Evolutionary conservation across 1,139 yeast genomes (phyloP).

Genomic region (Pichiaceae sp.): DNA sequence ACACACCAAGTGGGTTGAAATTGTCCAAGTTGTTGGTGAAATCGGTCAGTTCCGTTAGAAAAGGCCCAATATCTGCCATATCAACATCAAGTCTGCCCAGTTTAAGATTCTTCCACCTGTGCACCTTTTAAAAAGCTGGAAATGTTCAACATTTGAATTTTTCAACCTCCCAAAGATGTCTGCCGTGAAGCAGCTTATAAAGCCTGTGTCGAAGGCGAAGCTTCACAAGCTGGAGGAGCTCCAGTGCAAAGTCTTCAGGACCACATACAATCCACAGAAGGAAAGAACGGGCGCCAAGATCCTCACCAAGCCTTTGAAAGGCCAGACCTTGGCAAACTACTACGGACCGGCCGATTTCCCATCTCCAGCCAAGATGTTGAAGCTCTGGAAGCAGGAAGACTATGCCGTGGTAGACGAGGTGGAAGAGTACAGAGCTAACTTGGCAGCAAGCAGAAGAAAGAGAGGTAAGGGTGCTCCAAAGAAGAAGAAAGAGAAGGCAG

Average conservation of each 20-base stretch:
- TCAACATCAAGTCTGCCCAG: too few relatives aligned
- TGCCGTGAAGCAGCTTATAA: constrained; percentile 4
- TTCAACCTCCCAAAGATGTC: too few relatives aligned
- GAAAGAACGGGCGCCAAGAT: constrained; percentile 73
- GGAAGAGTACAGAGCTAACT: constrained; percentile 60
- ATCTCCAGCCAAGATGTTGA: constrained; percentile 31
- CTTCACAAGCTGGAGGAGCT: constrained; percentile 47
- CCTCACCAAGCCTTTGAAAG: constrained; percentile 64
- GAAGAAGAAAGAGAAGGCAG: constrained; percentile 49
- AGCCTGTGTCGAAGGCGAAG: constrained; percentile 32
- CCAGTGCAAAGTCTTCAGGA: constrained; percentile 53
- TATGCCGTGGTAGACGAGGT: constrained; percentile 57
- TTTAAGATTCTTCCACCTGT: too few relatives aligned
- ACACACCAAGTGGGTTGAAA: constrained; percentile 40
- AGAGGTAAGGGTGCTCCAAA: constrained; percentile 93
- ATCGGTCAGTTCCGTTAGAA: neutral
- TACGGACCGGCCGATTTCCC: constrained; percentile 72
- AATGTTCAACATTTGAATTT: too few relatives aligned
- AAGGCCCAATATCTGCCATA: neutral
- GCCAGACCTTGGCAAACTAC: constrained; percentile 63
- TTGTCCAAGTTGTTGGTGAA: constrained; percentile 32
- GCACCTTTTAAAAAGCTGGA: too few relatives aligned
- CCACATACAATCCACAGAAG: constrained; percentile 59
- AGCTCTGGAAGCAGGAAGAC: constrained; percentile 15
- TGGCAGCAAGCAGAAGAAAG: constrained; percentile 65